phyloP scores from a whole-genome alignment of 768 basidiomycete species.

The Rhodosporidiobolus sp. region DNA sequence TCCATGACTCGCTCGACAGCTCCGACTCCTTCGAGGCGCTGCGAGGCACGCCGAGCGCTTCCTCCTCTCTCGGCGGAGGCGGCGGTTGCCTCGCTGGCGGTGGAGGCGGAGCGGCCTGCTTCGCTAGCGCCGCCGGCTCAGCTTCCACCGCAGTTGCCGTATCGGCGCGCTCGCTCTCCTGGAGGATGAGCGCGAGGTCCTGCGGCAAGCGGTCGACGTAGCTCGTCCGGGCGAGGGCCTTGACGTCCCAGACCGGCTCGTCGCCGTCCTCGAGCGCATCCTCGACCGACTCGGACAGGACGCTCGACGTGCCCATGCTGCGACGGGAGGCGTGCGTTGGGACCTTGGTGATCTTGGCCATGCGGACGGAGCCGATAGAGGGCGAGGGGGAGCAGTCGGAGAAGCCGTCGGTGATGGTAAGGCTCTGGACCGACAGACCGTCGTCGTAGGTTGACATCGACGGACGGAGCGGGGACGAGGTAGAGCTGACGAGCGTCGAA shows the following conservation, averaged over 20 bases:
- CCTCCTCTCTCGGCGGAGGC: neutral
- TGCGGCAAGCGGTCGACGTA: slow-evolving; percentile 19
- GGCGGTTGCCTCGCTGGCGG: neutral
- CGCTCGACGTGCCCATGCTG: slow-evolving; percentile 9
- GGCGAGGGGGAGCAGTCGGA: slow-evolving; percentile 25
- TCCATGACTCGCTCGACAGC: slow-evolving; percentile 26
- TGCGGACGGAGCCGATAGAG: slow-evolving; percentile 26
- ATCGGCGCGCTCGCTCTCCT: neutral
- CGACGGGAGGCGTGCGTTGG: slow-evolving; percentile 2
- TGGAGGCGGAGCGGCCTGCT: neutral
- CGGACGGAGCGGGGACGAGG: slow-evolving; percentile 8
- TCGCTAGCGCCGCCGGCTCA: neutral
- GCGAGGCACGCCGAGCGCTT: neutral
- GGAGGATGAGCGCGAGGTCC: slow-evolving; percentile 10
- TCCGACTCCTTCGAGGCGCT: slow-evolving; percentile 17
- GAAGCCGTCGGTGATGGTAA: slow-evolving; percentile 9
- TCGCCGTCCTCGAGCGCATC: slow-evolving; percentile 8
- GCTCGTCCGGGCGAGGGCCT: slow-evolving; percentile 5
- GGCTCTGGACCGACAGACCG: slow-evolving; percentile 14
- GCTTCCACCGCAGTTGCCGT: neutral
- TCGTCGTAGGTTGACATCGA: neutral
- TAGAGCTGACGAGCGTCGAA: neutral
- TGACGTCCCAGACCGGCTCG: slow-evolving; percentile 14
- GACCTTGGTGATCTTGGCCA: slow-evolving; percentile 15
- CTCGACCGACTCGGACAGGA: slow-evolving; percentile 25